These are phyloP conservation scores for Neofusicoccum cordaticola DNA, from an alignment of 2,329 filamentous ascomycete species.

Conservation along the genomic window DNA sequence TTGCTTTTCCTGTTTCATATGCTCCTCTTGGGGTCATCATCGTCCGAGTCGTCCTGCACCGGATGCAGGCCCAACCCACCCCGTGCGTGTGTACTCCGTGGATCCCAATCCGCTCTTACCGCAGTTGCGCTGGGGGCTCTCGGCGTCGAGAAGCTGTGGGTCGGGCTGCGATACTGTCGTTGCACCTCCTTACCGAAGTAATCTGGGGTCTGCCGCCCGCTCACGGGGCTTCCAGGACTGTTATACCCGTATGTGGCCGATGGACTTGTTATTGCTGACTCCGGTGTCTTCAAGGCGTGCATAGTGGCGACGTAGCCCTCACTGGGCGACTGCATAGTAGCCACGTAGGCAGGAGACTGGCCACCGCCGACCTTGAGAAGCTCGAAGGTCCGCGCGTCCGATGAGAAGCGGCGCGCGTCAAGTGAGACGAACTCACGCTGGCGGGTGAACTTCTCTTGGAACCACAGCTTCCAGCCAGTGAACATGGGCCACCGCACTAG, in stretches of 20 bases:
- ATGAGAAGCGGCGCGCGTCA: constrained; percentile 58
- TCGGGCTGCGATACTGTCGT: constrained; percentile 38
- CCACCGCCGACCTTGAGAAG: constrained; percentile 29
- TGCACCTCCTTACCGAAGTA: constrained; percentile 37
- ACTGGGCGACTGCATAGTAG: constrained; percentile 23
- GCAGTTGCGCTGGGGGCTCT: constrained; percentile 31
- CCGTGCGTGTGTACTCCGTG: constrained; percentile 35
- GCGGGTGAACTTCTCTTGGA: constrained; percentile 46
- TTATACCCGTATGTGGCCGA: not conserved
- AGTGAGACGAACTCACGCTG: constrained; percentile 85
- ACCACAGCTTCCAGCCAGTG: constrained; percentile 72
- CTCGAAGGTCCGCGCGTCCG: constrained; percentile 34
- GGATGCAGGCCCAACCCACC: constrained; percentile 28
- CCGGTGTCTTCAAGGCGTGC: constrained; percentile 25
- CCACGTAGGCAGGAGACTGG: constrained; percentile 9
- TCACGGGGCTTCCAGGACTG: constrained; percentile 16
- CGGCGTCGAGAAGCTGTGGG: constrained; percentile 42
- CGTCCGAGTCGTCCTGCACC: constrained; percentile 7
- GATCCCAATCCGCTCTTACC: constrained; percentile 31
- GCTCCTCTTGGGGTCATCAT: constrained; percentile 5
- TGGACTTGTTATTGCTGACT: constrained; percentile 22
- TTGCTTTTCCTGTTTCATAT: constrained; percentile 4
- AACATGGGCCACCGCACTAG: constrained; percentile 84
- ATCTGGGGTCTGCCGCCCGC: constrained; percentile 26
- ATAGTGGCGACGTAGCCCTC: constrained; percentile 7